Evolutionary conservation across 805 yeast species (phyloP).

Genomic region (Candida saitoana): DNA sequence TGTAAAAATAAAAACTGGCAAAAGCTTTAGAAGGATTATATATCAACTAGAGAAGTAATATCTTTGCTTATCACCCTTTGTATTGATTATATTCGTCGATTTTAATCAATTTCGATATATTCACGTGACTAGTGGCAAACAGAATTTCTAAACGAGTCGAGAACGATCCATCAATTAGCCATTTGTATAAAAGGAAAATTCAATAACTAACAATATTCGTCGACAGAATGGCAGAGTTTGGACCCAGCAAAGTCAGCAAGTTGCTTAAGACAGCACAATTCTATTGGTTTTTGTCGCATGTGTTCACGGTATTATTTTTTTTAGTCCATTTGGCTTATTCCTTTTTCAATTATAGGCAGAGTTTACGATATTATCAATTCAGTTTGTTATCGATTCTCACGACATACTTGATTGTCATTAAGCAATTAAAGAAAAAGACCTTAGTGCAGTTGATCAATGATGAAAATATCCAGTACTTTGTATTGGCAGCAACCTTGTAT

Average conservation of each 20-base stretch:
- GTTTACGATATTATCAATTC: conserved; percentile 22
- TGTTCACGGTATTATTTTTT: conserved; percentile 43
- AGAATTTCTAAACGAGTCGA: not conserved
- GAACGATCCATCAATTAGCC: not conserved
- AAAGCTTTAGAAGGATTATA: too few relatives aligned
- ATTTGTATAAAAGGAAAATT: not conserved
- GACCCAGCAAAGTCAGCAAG: conserved; percentile 4
- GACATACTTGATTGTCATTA: conserved; percentile 61
- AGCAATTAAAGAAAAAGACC: conserved; percentile 37
- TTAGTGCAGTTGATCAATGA: conserved; percentile 19
- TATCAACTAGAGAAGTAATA: too few relatives aligned
- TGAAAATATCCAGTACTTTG: conserved; percentile 38
- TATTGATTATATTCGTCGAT: too few relatives aligned
- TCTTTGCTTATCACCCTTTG: too few relatives aligned
- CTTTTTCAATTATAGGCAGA: conserved; percentile 33
- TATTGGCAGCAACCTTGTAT: conserved; percentile 28
- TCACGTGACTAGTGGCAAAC: not conserved
- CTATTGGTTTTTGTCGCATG: conserved; percentile 67
- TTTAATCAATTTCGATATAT: too few relatives aligned
- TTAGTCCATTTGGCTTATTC: conserved; percentile 36
- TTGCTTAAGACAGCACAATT: conserved; percentile 50
- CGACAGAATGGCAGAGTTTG: not conserved
- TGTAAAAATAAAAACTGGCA: too few relatives aligned
- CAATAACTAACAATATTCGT: too few relatives aligned
- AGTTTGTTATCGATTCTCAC: conserved; percentile 48